phyloP scores from a whole-genome alignment of 305 asterid species.

The Coffea humblotiana region DNA sequence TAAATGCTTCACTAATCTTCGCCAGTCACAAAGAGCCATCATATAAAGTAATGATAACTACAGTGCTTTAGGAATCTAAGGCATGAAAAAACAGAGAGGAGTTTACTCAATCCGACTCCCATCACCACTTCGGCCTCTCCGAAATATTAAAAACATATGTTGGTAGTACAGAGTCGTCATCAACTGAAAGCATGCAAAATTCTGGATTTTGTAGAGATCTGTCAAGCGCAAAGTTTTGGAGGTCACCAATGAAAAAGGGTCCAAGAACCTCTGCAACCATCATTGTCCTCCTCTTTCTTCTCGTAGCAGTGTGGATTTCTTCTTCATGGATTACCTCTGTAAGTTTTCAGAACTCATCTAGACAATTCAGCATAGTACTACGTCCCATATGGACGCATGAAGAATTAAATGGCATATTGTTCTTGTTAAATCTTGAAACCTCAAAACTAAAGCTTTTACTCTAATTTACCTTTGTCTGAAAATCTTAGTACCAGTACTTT shows the following conservation, averaged over 20 bases:
- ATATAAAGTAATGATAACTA: no score
- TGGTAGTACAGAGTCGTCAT: neutral
- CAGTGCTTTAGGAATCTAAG: neutral
- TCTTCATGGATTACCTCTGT: conserved; percentile 18
- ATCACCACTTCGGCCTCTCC: neutral
- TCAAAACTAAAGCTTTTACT: no score
- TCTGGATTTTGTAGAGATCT: neutral
- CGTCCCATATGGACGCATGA: no score
- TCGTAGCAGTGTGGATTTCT: conserved; percentile 9
- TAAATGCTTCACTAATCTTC: neutral
- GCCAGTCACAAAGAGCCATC: neutral
- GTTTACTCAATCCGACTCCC: no score
- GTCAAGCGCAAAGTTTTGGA: neutral
- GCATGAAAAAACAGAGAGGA: no score
- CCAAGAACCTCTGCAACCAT: neutral
- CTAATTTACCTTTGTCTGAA: neutral
- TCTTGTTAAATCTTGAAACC: no score
- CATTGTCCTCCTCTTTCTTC: conserved; percentile 3
- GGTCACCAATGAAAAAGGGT: conserved; percentile 13
- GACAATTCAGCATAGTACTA: no score
- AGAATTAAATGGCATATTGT: no score
- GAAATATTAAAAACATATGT: neutral
- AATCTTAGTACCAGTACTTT: no score
- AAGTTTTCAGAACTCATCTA: neutral
- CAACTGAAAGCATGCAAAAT: neutral